phyloP scores from a whole-genome alignment of 129 eudicot genomes.

The Silybum marianum region DNA sequence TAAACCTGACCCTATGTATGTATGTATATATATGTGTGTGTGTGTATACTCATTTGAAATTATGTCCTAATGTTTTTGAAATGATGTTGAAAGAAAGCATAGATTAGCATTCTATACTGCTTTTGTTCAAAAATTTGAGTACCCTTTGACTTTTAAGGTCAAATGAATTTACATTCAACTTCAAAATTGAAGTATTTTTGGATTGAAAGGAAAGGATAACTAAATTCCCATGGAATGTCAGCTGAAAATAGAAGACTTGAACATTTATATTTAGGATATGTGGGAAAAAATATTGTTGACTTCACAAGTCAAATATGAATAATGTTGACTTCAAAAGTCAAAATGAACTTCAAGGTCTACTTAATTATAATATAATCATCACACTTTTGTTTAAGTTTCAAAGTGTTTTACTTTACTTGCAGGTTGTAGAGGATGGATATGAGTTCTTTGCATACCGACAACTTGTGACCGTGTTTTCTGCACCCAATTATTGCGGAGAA shows the following conservation, averaged over 20 bases:
- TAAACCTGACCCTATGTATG: too few species aligned
- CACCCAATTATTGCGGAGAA: constrained; percentile 52
- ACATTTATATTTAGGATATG: neutral
- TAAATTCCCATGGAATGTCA: neutral
- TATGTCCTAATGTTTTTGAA: neutral
- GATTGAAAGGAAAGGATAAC: neutral
- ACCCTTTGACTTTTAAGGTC: neutral
- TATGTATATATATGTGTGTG: neutral
- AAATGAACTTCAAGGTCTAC: neutral
- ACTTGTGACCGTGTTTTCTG: constrained; percentile 49
- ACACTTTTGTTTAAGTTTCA: neutral
- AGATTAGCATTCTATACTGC: neutral
- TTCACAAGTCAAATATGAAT: neutral
- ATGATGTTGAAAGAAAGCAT: neutral
- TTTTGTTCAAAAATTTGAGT: neutral
- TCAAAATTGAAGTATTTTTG: neutral
- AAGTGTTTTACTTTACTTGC: constrained; percentile 18
- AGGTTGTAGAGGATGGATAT: constrained; percentile 61
- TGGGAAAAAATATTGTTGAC: neutral
- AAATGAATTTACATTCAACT: neutral
- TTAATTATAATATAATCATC: neutral
- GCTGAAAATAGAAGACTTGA: neutral
- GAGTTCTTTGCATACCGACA: constrained; percentile 56
- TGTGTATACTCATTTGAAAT: neutral
- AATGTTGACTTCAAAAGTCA: constrained; percentile 9